Evolutionary conservation across 2,329 filamentous ascomycete genomes (phyloP).

Genomic region (Calonectria ilicicola): DNA sequence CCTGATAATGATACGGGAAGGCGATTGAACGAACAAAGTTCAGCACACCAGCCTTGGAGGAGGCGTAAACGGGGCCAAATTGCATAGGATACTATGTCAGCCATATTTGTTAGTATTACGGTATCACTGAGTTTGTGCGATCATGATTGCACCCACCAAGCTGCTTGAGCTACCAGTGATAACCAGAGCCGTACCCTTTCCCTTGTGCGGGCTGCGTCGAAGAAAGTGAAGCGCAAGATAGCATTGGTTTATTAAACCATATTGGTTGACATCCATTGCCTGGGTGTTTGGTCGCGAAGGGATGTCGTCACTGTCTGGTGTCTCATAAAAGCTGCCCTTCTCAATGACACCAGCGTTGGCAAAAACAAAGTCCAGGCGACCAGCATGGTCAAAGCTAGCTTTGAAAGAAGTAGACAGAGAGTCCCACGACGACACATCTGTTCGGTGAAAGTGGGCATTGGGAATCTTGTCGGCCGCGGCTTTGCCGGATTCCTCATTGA

Average conservation of each 20-base stretch:
- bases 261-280: constrained; percentile 48
- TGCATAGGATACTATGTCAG: constrained; percentile 6
- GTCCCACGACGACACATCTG: constrained; percentile 20
- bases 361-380: constrained; percentile 59
- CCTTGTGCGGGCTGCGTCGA: background rate
- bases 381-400: constrained; percentile 46
- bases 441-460: background rate
- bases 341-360: constrained; percentile 61
- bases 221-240: constrained; percentile 55
- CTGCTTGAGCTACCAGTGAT: constrained; percentile 16
- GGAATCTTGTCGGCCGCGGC: background rate
- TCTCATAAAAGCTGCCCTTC: constrained; percentile 51
- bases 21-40: constrained; percentile 19
- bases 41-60: constrained; percentile 17
- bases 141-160: background rate
- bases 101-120: background rate
- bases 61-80: constrained; percentile 15
- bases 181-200: background rate
- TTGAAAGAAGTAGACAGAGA: constrained; percentile 48
- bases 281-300: background rate
- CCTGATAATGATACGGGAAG: background rate
- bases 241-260: constrained; percentile 50
- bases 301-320: constrained; percentile 17
- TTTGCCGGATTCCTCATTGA: constrained; percentile 32
- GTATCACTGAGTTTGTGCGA: rapidly evolving